These are phyloP conservation scores for Pseudogymnoascus sp. DNA, from an alignment of 2,329 filamentous ascomycete species.

Conservation along the genomic window DNA sequence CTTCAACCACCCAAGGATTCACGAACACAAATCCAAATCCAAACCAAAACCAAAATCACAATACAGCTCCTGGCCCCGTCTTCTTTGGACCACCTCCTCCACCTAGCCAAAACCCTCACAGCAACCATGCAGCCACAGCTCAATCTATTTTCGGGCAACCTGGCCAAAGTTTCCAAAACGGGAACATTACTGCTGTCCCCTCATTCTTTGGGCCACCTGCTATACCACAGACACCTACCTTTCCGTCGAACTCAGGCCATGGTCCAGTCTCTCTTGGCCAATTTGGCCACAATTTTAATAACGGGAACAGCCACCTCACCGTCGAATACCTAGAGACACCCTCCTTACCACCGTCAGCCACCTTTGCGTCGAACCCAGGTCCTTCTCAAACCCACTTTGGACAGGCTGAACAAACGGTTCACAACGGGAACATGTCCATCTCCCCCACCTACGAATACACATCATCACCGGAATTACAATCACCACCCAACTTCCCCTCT, in stretches of 20 bases:
- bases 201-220: background rate
- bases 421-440: background rate
- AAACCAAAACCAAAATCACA: background rate
- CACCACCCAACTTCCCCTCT: background rate
- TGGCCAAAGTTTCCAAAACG: background rate
- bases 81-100: background rate
- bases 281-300: background rate
- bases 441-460: background rate
- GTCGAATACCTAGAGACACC: background rate
- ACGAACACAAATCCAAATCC: background rate
- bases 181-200: background rate
- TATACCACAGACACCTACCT: background rate
- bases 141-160: background rate
- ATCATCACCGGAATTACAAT: background rate
- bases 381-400: background rate
- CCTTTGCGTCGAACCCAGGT: background rate
- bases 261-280: background rate
- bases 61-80: background rate
- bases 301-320: background rate
- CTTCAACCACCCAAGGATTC: background rate
- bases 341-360: background rate
- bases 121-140: background rate
- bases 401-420: background rate
- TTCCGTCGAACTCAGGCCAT: background rate
- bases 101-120: background rate